phyloP scores from a whole-genome alignment of 2,329 filamentous ascomycete species.

The Sclerotinia subarctica region DNA sequence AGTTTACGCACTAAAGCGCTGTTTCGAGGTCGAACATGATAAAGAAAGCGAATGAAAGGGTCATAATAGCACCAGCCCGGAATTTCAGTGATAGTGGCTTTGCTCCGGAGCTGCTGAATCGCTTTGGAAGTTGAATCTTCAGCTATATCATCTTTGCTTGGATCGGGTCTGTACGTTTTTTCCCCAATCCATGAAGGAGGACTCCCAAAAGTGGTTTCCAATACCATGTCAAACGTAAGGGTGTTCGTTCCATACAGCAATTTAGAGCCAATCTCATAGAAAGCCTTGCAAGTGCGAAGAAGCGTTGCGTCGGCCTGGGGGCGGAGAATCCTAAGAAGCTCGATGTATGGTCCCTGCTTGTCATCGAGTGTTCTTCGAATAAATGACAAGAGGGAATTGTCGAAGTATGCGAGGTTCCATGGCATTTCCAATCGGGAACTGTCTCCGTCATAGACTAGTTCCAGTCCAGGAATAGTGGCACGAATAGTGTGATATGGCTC shows the following conservation, averaged over 20 bases:
- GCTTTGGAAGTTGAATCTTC: not conserved
- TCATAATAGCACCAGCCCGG: not conserved
- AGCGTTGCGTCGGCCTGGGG: not conserved
- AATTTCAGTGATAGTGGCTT: not conserved
- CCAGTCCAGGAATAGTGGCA: too few species aligned
- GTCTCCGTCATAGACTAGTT: not conserved
- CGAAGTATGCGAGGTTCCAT: not conserved
- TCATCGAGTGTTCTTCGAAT: not conserved
- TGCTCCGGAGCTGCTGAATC: not conserved
- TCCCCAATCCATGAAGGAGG: not conserved
- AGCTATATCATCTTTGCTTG: not conserved
- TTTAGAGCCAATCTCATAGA: not conserved
- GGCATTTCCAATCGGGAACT: not conserved
- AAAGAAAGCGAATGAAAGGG: not conserved
- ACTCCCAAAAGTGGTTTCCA: too few species aligned
- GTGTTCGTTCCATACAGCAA: not conserved
- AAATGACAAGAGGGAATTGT: not conserved
- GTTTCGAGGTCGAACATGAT: not conserved
- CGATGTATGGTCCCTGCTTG: not conserved
- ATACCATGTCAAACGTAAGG: not conserved
- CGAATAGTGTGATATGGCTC: not conserved
- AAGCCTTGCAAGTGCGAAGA: not conserved
- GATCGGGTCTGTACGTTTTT: not conserved
- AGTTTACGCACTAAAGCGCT: not conserved
- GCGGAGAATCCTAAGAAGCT: not conserved